A percentile compares a stretch with the other conserved stretches of the same genome.
Evolutionary conservation across 805 yeast genomes (phyloP).

Genomic region (Kodamaea leandrae): DNA sequence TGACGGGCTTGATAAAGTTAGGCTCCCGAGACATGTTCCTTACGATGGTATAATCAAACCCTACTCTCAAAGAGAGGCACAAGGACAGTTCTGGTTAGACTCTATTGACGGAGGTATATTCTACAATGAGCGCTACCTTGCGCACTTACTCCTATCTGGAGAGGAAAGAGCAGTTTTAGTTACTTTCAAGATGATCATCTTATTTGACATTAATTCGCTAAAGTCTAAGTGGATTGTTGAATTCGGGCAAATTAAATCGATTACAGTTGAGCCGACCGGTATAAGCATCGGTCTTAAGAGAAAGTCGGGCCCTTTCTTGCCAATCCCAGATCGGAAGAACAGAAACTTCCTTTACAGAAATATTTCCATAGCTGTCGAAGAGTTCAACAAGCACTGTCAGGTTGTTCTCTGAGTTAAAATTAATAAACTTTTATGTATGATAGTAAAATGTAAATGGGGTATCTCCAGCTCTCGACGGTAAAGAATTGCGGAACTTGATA

Average conservation of each 20-base stretch:
- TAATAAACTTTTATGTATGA: background rate
- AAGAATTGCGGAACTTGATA: slow-evolving; percentile 38
- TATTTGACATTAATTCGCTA: slow-evolving; percentile 61
- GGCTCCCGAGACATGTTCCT: slow-evolving; percentile 77
- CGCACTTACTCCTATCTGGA: slow-evolving; percentile 82
- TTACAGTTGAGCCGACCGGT: slow-evolving; percentile 78
- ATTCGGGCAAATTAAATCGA: slow-evolving; percentile 63
- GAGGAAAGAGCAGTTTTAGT: slow-evolving; percentile 75
- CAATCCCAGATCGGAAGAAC: slow-evolving; percentile 65
- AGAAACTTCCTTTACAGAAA: slow-evolving; percentile 65
- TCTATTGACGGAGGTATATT: slow-evolving; percentile 77
- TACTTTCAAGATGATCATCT: slow-evolving; percentile 65
- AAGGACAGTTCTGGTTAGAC: slow-evolving; percentile 92
- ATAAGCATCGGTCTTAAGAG: slow-evolving; percentile 61
- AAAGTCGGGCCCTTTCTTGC: slow-evolving; percentile 61
- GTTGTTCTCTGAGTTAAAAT: slow-evolving; percentile 29
- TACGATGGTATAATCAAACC: slow-evolving; percentile 73
- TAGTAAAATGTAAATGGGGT: background rate
- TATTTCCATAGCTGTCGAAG: slow-evolving; percentile 78
- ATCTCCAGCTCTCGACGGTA: slow-evolving; percentile 18
- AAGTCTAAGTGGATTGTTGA: slow-evolving; percentile 68
- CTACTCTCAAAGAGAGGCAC: slow-evolving; percentile 77
- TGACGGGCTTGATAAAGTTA: slow-evolving; percentile 70
- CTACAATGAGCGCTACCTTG: slow-evolving; percentile 71
- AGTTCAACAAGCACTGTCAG: slow-evolving; percentile 70